Conservation (phyloP, 1,284 basidiomycete species). For the Moesziomyces parantarcticus region DNA sequence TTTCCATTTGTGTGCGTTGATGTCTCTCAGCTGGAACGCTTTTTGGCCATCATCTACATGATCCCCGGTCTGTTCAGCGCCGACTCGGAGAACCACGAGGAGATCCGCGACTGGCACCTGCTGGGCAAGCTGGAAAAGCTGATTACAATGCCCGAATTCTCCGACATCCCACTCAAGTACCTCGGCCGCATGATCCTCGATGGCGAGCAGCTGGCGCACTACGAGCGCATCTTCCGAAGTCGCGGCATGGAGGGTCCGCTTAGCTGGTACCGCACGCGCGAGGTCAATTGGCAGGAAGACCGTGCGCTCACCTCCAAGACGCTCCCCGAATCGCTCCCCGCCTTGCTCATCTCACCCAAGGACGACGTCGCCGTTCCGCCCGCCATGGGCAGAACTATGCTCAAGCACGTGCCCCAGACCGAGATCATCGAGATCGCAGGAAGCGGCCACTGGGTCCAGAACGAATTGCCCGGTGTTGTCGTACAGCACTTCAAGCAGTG, state of each 20-base stretch:
- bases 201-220: constrained; percentile 32
- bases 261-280: constrained; percentile 57
- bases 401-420: constrained; percentile 44
- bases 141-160: constrained; percentile 42
- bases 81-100: constrained; percentile 34
- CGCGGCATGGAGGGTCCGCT: constrained; percentile 58
- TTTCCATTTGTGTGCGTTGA: too few relatives aligned
- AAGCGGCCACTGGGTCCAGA: constrained; percentile 49
- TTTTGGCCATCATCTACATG: constrained; percentile 51
- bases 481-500: constrained; percentile 41
- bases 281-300: constrained; percentile 56
- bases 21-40: constrained; percentile 29
- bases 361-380: constrained; percentile 51
- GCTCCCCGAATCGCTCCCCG: constrained; percentile 41
- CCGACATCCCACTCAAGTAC: constrained; percentile 37
- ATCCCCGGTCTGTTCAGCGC: constrained; percentile 47
- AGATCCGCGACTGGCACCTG: constrained; percentile 46
- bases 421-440: constrained; percentile 36
- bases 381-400: constrained; percentile 36
- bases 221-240: constrained; percentile 42
- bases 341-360: constrained; percentile 42
- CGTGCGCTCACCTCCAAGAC: constrained; percentile 25
- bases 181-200: constrained; percentile 34
- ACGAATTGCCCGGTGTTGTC: constrained; percentile 46
- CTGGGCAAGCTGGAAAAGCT: constrained; percentile 52